Evolutionary conservation across 257 asterid species (phyloP).

Genomic region (Ilex aquifolium): DNA sequence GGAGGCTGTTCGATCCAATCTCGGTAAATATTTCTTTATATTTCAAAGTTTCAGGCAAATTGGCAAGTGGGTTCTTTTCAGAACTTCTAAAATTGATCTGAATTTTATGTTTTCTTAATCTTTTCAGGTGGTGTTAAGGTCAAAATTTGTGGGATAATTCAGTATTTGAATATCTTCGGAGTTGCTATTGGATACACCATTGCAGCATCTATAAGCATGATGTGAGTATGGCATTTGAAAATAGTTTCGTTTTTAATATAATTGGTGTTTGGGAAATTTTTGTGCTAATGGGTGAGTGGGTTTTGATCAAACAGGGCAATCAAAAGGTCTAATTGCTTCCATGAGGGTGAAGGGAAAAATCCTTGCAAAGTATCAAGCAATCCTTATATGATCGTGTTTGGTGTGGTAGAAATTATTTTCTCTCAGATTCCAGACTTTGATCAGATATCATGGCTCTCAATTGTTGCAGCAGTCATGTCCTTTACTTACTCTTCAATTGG

Average conservation of each 20-base stretch:
- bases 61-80: neutral
- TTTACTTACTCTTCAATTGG: conserved; percentile 52
- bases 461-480: conserved; percentile 53
- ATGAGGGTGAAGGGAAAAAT: conserved; percentile 26
- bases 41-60: neutral
- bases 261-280: neutral
- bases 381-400: conserved; percentile 50
- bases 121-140: conserved; percentile 76
- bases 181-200: conserved; percentile 91
- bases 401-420: conserved; percentile 32
- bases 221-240: conserved; percentile 18
- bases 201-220: conserved; percentile 72
- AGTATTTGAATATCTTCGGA: conserved; percentile 79
- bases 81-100: neutral
- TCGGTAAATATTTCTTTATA: conserved; percentile 21
- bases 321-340: conserved; percentile 40
- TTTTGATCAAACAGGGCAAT: conserved; percentile 33
- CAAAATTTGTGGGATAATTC: conserved; percentile 86
- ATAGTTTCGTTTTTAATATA: neutral
- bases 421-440: conserved; percentile 54
- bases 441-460: conserved; percentile 52
- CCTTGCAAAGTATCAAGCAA: conserved; percentile 40
- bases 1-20: conserved; percentile 46
- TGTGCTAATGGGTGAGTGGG: neutral
- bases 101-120: conserved; percentile 6